Conservation (phyloP, 768 basidiomycete species). For the Cystofilobasidium macerans region DNA sequence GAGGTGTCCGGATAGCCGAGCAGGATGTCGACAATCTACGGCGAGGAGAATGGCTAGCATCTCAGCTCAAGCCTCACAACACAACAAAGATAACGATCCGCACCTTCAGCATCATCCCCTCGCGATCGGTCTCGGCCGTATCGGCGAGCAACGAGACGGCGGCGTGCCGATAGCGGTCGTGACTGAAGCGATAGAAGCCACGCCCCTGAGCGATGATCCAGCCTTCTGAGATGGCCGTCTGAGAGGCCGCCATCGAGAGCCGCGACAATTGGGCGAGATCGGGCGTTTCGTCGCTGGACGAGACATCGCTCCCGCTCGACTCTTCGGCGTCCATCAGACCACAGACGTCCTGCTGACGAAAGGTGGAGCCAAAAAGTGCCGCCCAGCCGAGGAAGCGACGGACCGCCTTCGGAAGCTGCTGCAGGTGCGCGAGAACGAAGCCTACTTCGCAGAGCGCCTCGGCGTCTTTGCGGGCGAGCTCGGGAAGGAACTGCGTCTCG, state of each 20-base stretch:
- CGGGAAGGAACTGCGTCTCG: conserved; percentile 46
- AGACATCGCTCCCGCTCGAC: conserved; percentile 39
- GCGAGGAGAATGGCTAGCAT: background rate
- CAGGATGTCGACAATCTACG: conserved; percentile 56
- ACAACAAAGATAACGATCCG: conserved; percentile 20
- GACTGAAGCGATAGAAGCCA: conserved; percentile 40
- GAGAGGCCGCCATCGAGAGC: conserved; percentile 57
- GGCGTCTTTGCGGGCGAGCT: conserved; percentile 41
- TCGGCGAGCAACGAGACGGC: conserved; percentile 51
- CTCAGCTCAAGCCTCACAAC: background rate
- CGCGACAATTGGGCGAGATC: conserved; percentile 39
- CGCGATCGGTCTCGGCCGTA: conserved; percentile 45
- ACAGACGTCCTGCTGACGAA: conserved; percentile 52
- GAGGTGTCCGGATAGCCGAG: conserved; percentile 31
- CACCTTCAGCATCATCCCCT: conserved; percentile 63
- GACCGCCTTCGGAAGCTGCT: conserved; percentile 54
- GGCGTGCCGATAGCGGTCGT: conserved; percentile 64
- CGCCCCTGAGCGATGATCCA: conserved; percentile 62
- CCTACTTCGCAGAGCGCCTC: conserved; percentile 54
- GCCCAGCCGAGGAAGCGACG: conserved; percentile 61
- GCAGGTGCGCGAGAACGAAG: conserved; percentile 52
- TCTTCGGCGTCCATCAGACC: conserved; percentile 66
- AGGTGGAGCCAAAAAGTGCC: conserved; percentile 49
- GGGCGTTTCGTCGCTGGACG: conserved; percentile 35
- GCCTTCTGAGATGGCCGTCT: conserved; percentile 57